These are phyloP conservation scores for Papiliotrema nemorosa DNA, from an alignment of 1,284 basidiomycete genomes.

Conservation along the genomic window DNA sequence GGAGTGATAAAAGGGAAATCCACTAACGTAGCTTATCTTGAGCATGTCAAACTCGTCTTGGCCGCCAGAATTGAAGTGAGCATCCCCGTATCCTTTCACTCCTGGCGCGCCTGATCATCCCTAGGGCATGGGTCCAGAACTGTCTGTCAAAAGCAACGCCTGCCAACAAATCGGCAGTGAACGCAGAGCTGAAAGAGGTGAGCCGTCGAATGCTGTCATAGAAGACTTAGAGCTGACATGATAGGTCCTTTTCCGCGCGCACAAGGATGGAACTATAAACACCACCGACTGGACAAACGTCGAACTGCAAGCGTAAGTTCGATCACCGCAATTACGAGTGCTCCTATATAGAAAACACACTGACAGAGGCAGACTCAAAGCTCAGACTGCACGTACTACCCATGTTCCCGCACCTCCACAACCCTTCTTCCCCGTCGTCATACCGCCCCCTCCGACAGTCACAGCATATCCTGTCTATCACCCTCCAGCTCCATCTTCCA, in stretches of 20 bases:
- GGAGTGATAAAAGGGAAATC: no score
- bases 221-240: not conserved
- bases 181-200: conserved; percentile 47
- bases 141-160: conserved; percentile 43
- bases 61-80: conserved; percentile 43
- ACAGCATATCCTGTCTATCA: conserved; percentile 4
- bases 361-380: conserved; percentile 25
- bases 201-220: conserved; percentile 6
- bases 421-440: not conserved
- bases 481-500: conserved; percentile 3
- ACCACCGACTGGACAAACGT: conserved; percentile 47
- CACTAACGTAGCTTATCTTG: no score
- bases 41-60: conserved; percentile 22
- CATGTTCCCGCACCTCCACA: conserved; percentile 14
- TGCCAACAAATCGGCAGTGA: conserved; percentile 46
- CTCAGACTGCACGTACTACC: conserved; percentile 30
- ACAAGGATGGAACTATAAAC: conserved; percentile 41
- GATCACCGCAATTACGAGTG: not conserved
- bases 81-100: not conserved
- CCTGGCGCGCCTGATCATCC: conserved; percentile 6
- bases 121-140: conserved; percentile 46
- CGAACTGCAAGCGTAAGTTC: conserved; percentile 41
- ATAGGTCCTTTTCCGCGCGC: conserved; percentile 47
- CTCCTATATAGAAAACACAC: not conserved
- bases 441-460: conserved; percentile 9